These are phyloP conservation scores for Mercurialis annua DNA, from an alignment of 345 rosid species.

Conservation along the genomic window DNA sequence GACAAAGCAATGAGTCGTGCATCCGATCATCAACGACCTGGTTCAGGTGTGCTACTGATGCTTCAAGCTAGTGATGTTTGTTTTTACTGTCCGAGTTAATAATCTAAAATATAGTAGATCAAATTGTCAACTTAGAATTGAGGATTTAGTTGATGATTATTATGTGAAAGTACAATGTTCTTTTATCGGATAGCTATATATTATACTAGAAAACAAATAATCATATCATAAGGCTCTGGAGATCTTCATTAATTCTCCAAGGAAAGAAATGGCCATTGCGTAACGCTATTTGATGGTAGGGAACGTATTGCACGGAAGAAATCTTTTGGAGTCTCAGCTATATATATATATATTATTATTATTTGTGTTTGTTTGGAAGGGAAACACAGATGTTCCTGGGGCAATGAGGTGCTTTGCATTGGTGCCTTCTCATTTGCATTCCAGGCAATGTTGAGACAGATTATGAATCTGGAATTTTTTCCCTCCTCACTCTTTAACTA, in stretches of 20 bases:
- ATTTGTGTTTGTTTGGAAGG: too few species aligned
- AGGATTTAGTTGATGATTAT: background rate
- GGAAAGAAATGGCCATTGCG: background rate
- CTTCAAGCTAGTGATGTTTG: background rate
- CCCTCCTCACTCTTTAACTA: background rate
- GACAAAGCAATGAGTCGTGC: constrained; percentile 55
- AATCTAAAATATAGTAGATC: too few species aligned
- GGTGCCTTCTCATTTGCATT: background rate
- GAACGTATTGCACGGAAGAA: too few species aligned
- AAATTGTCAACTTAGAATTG: background rate
- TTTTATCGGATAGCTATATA: background rate
- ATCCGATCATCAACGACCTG: constrained; percentile 42
- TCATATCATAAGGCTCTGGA: background rate
- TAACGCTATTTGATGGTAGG: background rate
- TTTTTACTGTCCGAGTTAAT: background rate
- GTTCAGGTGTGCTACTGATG: constrained; percentile 46
- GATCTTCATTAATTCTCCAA: background rate
- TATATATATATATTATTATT: too few species aligned
- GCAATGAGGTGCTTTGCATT: background rate
- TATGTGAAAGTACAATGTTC: background rate
- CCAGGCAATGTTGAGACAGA: background rate
- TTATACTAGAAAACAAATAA: background rate
- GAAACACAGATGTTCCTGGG: background rate
- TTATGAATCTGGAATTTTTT: background rate
- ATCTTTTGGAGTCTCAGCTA: too few species aligned